Evolutionary conservation across 139 green algal species (phyloP).

Genomic region (Zygnema circumcarinatum): DNA sequence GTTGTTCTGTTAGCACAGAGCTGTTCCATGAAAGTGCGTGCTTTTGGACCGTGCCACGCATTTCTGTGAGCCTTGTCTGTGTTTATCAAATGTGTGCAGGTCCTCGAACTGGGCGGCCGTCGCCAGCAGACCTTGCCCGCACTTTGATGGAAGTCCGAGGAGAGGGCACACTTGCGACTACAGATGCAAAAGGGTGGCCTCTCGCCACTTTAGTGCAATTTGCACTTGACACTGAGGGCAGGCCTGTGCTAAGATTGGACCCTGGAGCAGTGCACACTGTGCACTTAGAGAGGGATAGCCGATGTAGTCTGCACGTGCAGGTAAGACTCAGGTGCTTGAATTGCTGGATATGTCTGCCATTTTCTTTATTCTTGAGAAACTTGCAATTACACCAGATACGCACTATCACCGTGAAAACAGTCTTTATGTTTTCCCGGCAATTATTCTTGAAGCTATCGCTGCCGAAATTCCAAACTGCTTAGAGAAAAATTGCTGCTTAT

Average conservation of each 20-base stretch:
- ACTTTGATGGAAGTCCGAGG: constrained; percentile 44
- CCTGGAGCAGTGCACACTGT: constrained; percentile 2
- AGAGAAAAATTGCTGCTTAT: too few relatives aligned
- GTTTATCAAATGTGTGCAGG: too few relatives aligned
- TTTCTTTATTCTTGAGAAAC: too few relatives aligned
- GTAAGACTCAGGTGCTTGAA: too few relatives aligned
- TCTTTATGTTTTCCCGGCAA: too few relatives aligned
- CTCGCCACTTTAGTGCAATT: constrained; percentile 27
- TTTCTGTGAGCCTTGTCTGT: background rate
- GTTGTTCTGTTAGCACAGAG: background rate
- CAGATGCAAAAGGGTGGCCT: constrained; percentile 32
- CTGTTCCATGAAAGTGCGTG: too few relatives aligned
- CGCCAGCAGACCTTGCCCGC: constrained; percentile 27
- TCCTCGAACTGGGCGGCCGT: background rate
- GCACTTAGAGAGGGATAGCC: constrained; percentile 31
- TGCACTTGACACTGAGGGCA: constrained; percentile 17
- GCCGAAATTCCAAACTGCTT: too few relatives aligned
- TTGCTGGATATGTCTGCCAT: too few relatives aligned
- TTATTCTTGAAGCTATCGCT: too few relatives aligned
- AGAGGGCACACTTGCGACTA: constrained; percentile 48
- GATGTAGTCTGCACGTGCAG: constrained; percentile 49
- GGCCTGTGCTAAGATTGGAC: constrained; percentile 32
- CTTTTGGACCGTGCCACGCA: background rate
- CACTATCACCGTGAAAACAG: too few relatives aligned
- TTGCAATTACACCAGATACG: too few relatives aligned